A percentile compares a stretch with the other conserved stretches of the same genome.
These are phyloP conservation scores for Rosa lucieae DNA, from an alignment of 306 rosid genomes.

Conservation along the genomic window DNA sequence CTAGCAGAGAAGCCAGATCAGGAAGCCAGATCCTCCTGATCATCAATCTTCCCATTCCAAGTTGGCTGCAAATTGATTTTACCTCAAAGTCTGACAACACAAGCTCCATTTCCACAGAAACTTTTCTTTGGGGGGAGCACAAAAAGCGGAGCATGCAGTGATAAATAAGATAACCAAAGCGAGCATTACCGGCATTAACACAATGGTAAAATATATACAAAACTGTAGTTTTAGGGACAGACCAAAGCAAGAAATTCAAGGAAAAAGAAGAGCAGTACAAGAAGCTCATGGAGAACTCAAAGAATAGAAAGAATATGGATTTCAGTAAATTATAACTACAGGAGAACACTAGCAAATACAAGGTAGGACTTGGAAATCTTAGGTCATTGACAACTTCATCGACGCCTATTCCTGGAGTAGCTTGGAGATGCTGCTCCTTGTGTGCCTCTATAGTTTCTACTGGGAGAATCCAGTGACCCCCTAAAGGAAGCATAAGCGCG, in stretches of 20 bases:
- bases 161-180: neutral
- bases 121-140: neutral
- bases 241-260: neutral
- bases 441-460: constrained; percentile 53
- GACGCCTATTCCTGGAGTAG: constrained; percentile 70
- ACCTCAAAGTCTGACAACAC: neutral
- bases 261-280: neutral
- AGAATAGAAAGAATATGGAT: neutral
- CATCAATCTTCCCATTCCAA: too few species aligned
- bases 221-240: too few species aligned
- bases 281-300: neutral
- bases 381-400: constrained; percentile 26
- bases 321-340: constrained; percentile 1
- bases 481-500: constrained; percentile 64
- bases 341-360: constrained; percentile 15
- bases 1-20: too few species aligned
- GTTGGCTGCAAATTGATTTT: too few species aligned
- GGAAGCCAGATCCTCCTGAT: neutral
- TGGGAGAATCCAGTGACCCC: constrained; percentile 63
- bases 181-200: neutral
- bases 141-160: neutral
- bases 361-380: neutral
- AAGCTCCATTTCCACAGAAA: neutral
- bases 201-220: neutral
- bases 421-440: constrained; percentile 56